Evolutionary conservation across 768 basidiomycete species (phyloP), one percentile per base, ranked within the genome.

Genomic region (Strobilomyces dryophilus): DNA sequence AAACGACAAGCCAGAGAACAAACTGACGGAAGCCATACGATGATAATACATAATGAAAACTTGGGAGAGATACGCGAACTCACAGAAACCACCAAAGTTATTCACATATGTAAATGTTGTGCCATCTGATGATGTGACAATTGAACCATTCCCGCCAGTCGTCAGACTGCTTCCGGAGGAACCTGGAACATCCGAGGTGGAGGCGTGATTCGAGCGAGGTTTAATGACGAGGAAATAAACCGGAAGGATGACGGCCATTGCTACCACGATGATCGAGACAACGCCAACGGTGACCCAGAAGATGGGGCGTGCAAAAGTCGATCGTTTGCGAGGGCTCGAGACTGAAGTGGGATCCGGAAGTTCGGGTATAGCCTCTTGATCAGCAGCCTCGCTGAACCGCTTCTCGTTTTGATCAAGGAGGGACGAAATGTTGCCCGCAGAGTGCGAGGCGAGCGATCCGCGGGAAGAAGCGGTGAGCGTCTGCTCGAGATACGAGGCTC

Each of bases 101-200:
- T 94, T 95, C 53, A 74, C 75, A 67, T 95, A 95, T 3, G 76
- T 81, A 69, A 93, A 88, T 1, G 78, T 83, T 1, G 80, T 71
- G 1, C 92, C 93, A 63, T 92, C 79, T 3, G 78, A 81, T 18
- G 76, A 73, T 8, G 76, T 81, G 47, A 92, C 71, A 5, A 74
- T 74, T 27, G 84, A 87, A 10, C 90, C 91, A 63, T 88, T 82
- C 17, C 81, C 80, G 12, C 92, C 92, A 3, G 74, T 61, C 14
- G 61, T 71, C 15, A 31, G 21, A 27, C 12, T 39, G 4, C 45
- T 46, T 36, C 53, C 58, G 49, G 54, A 52, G 43, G 56, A 35
- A 26, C 61, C 36, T 17, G 41, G 24, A 5, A 35, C 9, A 17
- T 45, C 26, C 7, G 49, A 6, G 9, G 52, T 45, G 32, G n/a